Percentiles rank a stretch among this genome's conserved stretches.
Conservation (phyloP, 2,329 filamentous ascomycete species). For the Curvularia lunata region DNA sequence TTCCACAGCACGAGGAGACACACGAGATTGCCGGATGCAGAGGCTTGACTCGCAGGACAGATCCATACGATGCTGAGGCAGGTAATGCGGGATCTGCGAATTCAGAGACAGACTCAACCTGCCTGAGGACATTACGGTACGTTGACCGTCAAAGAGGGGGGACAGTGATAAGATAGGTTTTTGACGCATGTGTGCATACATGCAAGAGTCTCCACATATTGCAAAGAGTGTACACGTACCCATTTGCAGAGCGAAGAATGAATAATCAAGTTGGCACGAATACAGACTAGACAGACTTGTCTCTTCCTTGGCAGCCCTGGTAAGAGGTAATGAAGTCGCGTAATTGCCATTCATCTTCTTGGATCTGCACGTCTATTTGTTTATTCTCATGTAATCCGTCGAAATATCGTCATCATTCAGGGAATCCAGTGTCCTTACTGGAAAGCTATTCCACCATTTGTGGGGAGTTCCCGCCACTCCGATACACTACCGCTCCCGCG, state of each 20-base stretch:
- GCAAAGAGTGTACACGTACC: neutral
- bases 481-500: neutral
- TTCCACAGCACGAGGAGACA: neutral
- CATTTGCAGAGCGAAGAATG: too few species aligned
- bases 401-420: neutral
- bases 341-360: neutral
- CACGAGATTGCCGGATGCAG: neutral
- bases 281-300: neutral
- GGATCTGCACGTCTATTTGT: neutral
- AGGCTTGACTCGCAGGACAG: neutral
- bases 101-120: neutral
- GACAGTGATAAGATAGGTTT: neutral
- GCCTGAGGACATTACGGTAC: neutral
- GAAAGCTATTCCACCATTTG: neutral
- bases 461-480: conserved; percentile 4
- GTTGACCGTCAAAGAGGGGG: neutral
- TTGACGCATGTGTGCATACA: neutral
- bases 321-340: neutral
- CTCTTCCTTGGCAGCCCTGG: neutral
- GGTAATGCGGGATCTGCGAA: neutral
- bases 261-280: neutral
- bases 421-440: neutral
- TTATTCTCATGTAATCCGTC: neutral
- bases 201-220: neutral
- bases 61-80: neutral